Base-by-base conservation (phyloP, 345 rosid species). In the Pelargonium nanum region DNA sequence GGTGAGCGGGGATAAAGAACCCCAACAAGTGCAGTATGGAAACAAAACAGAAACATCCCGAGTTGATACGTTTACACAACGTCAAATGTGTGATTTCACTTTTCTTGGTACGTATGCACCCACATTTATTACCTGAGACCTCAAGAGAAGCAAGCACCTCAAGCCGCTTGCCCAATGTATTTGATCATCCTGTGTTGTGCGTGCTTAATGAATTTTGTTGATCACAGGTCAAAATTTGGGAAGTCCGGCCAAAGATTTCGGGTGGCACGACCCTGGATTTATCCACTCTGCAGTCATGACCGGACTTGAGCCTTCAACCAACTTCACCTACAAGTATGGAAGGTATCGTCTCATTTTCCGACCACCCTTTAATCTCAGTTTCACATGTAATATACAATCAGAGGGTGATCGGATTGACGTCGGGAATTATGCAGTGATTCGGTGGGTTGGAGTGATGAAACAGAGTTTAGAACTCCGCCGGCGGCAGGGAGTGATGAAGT, bases 181-280 rank as follows among this genome's bases (percentile, higher is more conserved):
- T n/a, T n/a, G n/a, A n/a, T n/a, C n/a, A n/a, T n/a, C n/a, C n/a
- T n/a, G n/a, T n/a, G n/a, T n/a, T n/a, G n/a, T n/a, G n/a, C n/a
- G n/a, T n/a, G n/a, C n/a, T n/a, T n/a, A n/a, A n/a, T n/a, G 7
- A 22, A 13, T 65, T 45, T 48, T 24, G 50, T 23, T 40, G 4
- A 2, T 19, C 16, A 53, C 24, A 85, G 87, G 71, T 63, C 24
- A 71, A 0, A 12, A 4, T 53, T 9, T 78, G 16, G 70, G 68
- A 23, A 86, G 87, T 65, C 93, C 93, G 23, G 93, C 93, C 23
- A 80, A 70, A 71, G 89, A 86, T 64, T 86, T 86, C 22, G 93
- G 93, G 30, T 86, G 93, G 93, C 93, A 86, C 65, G 84, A 83
- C 23, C 93, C 93, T 7, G 93, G 93, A 5, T 83, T 56, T 73